These are phyloP conservation scores for Mycena haematopus DNA, from an alignment of 768 basidiomycete species.

Conservation along the genomic window DNA sequence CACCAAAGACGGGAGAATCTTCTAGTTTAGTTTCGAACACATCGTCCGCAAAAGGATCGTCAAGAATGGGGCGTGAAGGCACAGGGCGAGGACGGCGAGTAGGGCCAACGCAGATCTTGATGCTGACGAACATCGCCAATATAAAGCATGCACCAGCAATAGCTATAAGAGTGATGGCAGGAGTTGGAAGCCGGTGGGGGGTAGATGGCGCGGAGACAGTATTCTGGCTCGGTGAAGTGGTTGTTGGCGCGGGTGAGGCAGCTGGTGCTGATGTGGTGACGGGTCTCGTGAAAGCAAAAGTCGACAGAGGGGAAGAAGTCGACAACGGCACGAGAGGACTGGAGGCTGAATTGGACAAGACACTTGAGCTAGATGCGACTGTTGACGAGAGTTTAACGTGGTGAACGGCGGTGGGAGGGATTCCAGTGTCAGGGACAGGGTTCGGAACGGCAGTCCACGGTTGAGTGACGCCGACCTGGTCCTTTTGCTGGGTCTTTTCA, in stretches of 20 bases:
- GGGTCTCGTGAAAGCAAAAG: constrained; percentile 2
- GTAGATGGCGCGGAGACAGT: constrained; percentile 10
- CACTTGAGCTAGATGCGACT: constrained; percentile 28
- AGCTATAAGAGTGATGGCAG: constrained; percentile 58
- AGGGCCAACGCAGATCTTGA: constrained; percentile 57
- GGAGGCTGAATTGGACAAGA: constrained; percentile 6
- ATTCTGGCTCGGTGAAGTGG: constrained; percentile 22
- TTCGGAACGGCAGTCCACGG: constrained; percentile 50
- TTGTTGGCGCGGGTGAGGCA: constrained; percentile 24
- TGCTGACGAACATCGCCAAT: constrained; percentile 52
- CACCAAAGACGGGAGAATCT: constrained; percentile 81
- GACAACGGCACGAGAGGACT: background rate
- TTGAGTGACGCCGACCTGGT: constrained; percentile 30
- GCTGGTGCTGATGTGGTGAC: background rate
- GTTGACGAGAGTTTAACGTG: constrained; percentile 35
- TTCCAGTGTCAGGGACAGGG: constrained; percentile 55
- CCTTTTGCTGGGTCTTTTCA: constrained; percentile 28
- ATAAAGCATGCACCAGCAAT: constrained; percentile 58
- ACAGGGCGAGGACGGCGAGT: constrained; percentile 60
- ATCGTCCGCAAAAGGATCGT: constrained; percentile 59
- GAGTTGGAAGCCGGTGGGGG: constrained; percentile 50
- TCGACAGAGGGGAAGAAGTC: background rate
- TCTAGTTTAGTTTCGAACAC: constrained; percentile 46
- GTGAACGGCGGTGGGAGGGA: constrained; percentile 39
- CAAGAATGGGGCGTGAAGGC: constrained; percentile 78